These are phyloP conservation scores for Collybiopsis confluens DNA, from an alignment of 768 basidiomycete genomes.

Conservation along the genomic window DNA sequence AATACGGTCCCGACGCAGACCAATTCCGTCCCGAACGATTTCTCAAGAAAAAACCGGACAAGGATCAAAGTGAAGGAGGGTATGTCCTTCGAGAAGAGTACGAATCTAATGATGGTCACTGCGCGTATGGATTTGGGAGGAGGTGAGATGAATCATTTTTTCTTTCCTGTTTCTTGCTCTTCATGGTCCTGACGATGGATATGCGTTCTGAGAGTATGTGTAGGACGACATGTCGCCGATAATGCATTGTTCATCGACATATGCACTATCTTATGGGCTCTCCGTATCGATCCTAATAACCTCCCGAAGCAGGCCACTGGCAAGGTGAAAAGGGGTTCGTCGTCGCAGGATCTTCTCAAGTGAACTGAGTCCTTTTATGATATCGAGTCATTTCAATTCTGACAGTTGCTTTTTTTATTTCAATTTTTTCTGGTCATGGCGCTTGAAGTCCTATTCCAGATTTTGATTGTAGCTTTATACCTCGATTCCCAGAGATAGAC, in stretches of 20 bases:
- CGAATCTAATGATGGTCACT: not conserved
- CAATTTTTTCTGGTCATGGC: not conserved
- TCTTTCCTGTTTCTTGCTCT: not conserved
- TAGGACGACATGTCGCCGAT: conserved; percentile 3
- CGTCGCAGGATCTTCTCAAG: not conserved
- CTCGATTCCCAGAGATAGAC: not conserved
- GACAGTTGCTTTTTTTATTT: not conserved
- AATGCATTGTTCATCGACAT: conserved; percentile 6
- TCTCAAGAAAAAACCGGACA: not conserved
- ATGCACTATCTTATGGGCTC: conserved; percentile 2
- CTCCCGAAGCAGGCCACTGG: not conserved
- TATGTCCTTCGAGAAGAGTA: not conserved
- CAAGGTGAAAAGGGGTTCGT: not conserved
- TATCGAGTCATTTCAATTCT: not conserved
- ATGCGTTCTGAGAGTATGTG: not conserved
- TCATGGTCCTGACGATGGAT: not conserved
- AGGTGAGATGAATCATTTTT: not conserved
- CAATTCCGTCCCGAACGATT: not conserved
- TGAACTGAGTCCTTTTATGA: not conserved
- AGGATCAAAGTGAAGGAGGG: too few species aligned
- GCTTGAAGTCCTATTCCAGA: not conserved
- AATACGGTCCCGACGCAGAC: conserved; percentile 5
- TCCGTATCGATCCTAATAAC: not conserved
- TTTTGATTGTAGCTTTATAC: not conserved
- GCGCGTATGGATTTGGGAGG: conserved; percentile 1